Evolutionary conservation across 1,139 yeast species (phyloP).

Genomic region (Blastobotrys malaysiensis): DNA sequence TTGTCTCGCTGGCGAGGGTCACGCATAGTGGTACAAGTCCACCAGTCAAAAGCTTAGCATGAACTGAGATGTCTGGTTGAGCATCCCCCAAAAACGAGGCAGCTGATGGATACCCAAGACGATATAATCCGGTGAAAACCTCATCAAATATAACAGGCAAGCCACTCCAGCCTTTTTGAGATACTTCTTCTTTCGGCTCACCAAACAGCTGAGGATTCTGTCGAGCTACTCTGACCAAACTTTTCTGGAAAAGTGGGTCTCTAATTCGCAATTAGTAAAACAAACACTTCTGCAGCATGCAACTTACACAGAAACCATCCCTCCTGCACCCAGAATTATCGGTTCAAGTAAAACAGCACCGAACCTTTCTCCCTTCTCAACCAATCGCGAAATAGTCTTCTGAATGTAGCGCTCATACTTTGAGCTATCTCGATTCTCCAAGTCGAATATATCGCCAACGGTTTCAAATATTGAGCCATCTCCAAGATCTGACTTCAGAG

Average conservation of each 20-base stretch:
- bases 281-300: background rate
- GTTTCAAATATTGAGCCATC: conserved; percentile 9
- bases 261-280: background rate
- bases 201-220: conserved; percentile 16
- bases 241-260: conserved; percentile 28
- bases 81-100: conserved; percentile 18
- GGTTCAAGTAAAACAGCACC: conserved; percentile 30
- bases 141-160: conserved; percentile 29
- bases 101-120: conserved; percentile 24
- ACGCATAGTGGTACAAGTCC: conserved; percentile 27
- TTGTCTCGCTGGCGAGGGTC: conserved; percentile 24
- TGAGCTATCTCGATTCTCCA: conserved; percentile 14
- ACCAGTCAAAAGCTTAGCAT: conserved; percentile 30
- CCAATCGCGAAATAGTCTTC: conserved; percentile 12
- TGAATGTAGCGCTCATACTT: conserved; percentile 17
- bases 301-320: conserved; percentile 24
- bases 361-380: conserved; percentile 20
- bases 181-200: conserved; percentile 4
- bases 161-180: conserved; percentile 22
- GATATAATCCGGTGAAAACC: conserved; percentile 29
- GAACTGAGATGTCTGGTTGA: conserved; percentile 27
- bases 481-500: conserved; percentile 12
- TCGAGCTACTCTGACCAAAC: conserved; percentile 25
- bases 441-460: conserved; percentile 19
- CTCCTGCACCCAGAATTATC: conserved; percentile 29